Conservation (phyloP, 2,329 filamentous ascomycete species). For the Cadophora gregata region DNA sequence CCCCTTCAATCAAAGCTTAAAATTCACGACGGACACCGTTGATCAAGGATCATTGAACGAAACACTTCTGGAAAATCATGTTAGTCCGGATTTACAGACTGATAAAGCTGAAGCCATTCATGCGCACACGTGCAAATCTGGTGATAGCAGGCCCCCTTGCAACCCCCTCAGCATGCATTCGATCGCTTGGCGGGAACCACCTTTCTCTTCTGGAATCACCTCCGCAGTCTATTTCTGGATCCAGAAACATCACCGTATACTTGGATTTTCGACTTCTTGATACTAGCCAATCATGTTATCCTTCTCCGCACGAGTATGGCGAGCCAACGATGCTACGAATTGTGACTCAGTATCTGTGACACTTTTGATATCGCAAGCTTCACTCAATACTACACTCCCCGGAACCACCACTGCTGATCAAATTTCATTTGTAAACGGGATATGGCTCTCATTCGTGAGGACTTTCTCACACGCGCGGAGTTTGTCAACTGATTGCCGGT, state of each 20-base stretch:
- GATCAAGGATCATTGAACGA: too few relatives aligned
- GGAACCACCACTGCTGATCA: too few relatives aligned
- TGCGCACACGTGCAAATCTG: conserved; percentile 9
- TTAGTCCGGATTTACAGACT: background rate
- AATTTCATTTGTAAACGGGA: too few relatives aligned
- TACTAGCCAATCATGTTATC: conserved; percentile 10
- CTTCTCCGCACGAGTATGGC: conserved; percentile 10
- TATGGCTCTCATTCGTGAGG: background rate
- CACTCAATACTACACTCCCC: background rate
- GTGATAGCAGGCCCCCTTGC: background rate
- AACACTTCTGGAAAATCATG: background rate
- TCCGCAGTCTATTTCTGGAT: conserved; percentile 6
- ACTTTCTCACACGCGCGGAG: background rate
- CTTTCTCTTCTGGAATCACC: conserved; percentile 9
- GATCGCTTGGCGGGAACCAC: conserved; percentile 14
- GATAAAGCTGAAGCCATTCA: conserved; percentile 5
- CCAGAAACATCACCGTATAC: conserved; percentile 1
- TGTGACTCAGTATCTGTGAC: background rate
- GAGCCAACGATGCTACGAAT: background rate
- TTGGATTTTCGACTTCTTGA: background rate
- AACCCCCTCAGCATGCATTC: background rate
- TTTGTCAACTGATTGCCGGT: background rate
- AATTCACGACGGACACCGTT: background rate
- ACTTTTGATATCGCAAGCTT: background rate
- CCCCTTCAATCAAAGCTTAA: background rate